These are phyloP conservation scores for Paracorniculantispora psalliotae DNA, from an alignment of 2,329 filamentous ascomycete genomes.

Conservation along the genomic window DNA sequence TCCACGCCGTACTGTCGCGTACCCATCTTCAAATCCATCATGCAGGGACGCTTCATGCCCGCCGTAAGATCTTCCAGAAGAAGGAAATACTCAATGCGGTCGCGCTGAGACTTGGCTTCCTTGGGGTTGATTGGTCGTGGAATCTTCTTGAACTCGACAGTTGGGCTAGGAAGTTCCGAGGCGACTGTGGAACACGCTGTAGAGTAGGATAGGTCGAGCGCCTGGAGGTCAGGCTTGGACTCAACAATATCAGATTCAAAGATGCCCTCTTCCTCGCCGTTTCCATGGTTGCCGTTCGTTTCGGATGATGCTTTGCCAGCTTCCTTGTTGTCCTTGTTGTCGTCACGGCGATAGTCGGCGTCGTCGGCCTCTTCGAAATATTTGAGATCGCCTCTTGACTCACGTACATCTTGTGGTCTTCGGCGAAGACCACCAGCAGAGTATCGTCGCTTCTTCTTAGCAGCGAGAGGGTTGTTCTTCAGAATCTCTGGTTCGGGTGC, in stretches of 20 bases:
- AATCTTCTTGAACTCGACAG: conserved; percentile 36
- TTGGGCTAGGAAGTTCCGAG: conserved; percentile 34
- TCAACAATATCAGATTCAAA: conserved; percentile 11
- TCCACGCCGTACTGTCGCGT: conserved; percentile 95
- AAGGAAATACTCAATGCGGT: conserved; percentile 85
- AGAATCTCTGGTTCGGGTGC: conserved; percentile 58
- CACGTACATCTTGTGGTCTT: conserved; percentile 66
- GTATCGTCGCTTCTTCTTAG: conserved; percentile 65
- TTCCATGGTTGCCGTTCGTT: conserved; percentile 34
- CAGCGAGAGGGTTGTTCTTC: conserved; percentile 33
- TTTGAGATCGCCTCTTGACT: conserved; percentile 71
- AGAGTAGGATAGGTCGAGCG: conserved; percentile 29
- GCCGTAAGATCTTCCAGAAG: conserved; percentile 91
- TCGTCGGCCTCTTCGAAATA: conserved; percentile 90
- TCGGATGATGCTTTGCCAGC: background rate
- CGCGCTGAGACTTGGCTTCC: conserved; percentile 61
- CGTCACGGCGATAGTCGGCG: conserved; percentile 47
- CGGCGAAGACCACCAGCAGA: conserved; percentile 78
- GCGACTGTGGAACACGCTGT: conserved; percentile 25
- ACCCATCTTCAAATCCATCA: conserved; percentile 98
- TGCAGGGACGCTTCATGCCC: conserved; percentile 93
- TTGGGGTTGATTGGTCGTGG: conserved; percentile 68
- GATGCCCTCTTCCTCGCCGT: conserved; percentile 47
- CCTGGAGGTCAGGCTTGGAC: background rate
- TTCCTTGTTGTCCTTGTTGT: background rate